Base-by-base conservation (phyloP, 1,284 basidiomycete species). In the Cutaneotrichosporon curvatum region DNA sequence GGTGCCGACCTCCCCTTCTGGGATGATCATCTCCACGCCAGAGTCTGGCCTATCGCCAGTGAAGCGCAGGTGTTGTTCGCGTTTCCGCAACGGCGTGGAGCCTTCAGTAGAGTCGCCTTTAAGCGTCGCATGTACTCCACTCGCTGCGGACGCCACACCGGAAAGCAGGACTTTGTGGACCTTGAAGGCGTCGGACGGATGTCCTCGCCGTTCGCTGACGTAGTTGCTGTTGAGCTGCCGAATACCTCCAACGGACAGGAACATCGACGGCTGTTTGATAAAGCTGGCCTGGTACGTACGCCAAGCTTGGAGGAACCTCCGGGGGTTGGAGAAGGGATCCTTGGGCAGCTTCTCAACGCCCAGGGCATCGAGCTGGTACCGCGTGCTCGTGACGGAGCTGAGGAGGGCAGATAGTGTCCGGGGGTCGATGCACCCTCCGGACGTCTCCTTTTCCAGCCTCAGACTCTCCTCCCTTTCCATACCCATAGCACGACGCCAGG, bases 381-480 rank as follows among this genome's bases (percentile, higher is more conserved):
- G 59, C 4, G 58, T 56, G 21, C 61, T 63, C 0, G 68, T 70
- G 38, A 70, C 49, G 0, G 63, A 64, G 42, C 63, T 65, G 14
- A 70, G 47, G 20, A 70, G 50, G 3, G 62, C 60, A 0, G 65
- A 49, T 4, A 70, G 54, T 1, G 66, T 68, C 32, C 59, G 61
- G 0, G 66, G 62, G 43, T 70, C 67, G 25, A 70, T 68, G 44
- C 63, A 65, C 0, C 67, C 67, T 31, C 67, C 67, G 10, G 59
- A 63, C 2, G 66, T 70, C 45, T 67, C 66, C 51, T 63, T 67
- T 65, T 67, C 67, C 4, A 70, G 47, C 41, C 61, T 62, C 42
- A 65, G 42, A 7, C 49, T 57, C 33, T 67, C 65, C 42, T 67
- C 65, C 38, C 58, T 53, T 48, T 70, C 67, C 65, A 70, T 65